phyloP scores from a whole-genome alignment of 1,139 yeast species.

The Sugiyamaella pinicola region DNA sequence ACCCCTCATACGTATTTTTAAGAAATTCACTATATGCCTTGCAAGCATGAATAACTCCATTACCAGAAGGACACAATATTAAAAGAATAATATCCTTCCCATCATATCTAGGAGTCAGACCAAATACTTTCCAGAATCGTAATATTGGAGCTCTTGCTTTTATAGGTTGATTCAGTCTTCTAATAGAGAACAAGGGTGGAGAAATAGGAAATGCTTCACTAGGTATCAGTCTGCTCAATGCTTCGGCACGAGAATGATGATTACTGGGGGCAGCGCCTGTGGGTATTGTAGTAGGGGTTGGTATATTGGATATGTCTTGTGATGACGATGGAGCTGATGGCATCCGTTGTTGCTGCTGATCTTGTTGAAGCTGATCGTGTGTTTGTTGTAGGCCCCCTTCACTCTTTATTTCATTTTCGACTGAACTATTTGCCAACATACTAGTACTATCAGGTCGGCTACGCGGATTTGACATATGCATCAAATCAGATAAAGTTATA shows the following conservation, averaged over 20 bases:
- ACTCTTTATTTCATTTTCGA: not conserved
- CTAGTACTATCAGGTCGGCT: not conserved
- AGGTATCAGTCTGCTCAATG: conserved; percentile 16
- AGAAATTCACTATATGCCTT: conserved; percentile 34
- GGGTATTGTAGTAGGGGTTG: not conserved
- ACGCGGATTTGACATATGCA: conserved; percentile 24
- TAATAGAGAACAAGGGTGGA: conserved; percentile 38
- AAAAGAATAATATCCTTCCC: conserved; percentile 38
- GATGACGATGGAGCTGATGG: not conserved
- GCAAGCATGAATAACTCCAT: conserved; percentile 35
- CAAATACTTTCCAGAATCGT: conserved; percentile 45
- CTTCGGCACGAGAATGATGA: conserved; percentile 10
- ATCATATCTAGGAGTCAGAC: conserved; percentile 41
- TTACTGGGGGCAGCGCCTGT: conserved; percentile 2
- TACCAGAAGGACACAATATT: conserved; percentile 39
- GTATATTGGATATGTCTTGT: not conserved
- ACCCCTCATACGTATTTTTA: conserved; percentile 42
- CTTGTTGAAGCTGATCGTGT: not conserved
- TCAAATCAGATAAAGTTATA: conserved; percentile 28
- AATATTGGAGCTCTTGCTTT: conserved; percentile 43
- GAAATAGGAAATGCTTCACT: conserved; percentile 30
- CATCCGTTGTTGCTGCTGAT: not conserved
- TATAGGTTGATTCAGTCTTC: conserved; percentile 35
- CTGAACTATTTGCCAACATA: not conserved
- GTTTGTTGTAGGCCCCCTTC: conserved; percentile 3